A percentile compares a stretch with the other conserved stretches of the same genome.
phyloP scores from a whole-genome alignment of 176 grass and related monocot species.

The Lolium multiflorum region DNA sequence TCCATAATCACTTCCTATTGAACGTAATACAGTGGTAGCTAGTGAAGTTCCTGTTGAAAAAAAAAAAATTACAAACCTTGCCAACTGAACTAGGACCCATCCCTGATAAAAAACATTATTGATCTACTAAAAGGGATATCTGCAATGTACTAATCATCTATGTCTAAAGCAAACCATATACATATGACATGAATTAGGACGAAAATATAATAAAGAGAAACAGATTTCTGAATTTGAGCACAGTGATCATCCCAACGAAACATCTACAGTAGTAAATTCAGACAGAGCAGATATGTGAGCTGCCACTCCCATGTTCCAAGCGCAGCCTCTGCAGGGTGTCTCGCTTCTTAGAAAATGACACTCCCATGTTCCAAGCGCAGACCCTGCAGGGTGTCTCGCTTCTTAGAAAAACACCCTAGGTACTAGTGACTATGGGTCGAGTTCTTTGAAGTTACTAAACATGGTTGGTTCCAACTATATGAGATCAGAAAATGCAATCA shows the following conservation, averaged over 20 bases:
- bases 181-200: background rate
- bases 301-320: background rate
- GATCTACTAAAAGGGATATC: constrained; percentile 3
- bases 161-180: constrained; percentile 18
- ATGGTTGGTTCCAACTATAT: constrained; percentile 1
- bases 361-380: background rate
- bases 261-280: background rate
- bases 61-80: background rate
- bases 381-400: background rate
- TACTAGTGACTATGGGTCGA: background rate
- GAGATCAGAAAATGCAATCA: constrained; percentile 16
- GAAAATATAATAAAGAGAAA: background rate
- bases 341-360: background rate
- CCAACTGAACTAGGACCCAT: constrained; percentile 25
- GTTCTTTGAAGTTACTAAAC: background rate
- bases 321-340: background rate
- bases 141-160: background rate
- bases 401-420: background rate
- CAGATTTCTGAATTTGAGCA: background rate
- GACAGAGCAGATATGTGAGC: background rate
- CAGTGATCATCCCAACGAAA: background rate
- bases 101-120: background rate
- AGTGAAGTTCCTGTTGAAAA: constrained; percentile 74
- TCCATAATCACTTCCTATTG: constrained; percentile 85
- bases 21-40: constrained; percentile 73